Evolutionary conservation across 2,329 filamentous ascomycete species (phyloP), one percentile per base, ranked within the genome.

Genomic region (Graphium sp.): DNA sequence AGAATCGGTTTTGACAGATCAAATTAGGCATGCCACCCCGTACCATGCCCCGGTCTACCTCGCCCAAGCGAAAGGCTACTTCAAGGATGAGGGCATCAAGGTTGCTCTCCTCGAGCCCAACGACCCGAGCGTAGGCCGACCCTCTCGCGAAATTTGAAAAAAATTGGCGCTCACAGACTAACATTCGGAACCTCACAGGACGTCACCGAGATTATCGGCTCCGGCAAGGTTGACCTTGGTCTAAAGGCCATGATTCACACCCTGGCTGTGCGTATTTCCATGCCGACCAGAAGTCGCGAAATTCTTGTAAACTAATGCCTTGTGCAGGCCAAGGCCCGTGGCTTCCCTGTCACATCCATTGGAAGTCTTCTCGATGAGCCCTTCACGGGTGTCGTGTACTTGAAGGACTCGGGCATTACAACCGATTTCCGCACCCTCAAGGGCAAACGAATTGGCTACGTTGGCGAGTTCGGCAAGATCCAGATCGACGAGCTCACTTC

Each of bases 241-340:
- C 82, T 80, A 64, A 84, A 83, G 52, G 77, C 78, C 38, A 83
- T 84, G 77, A 84, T 84, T 39, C 78, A 84, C 45, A 83, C 77
- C 7, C 64, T 84, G 34, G 77, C 76, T 32, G 71, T 74, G 52
- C 36, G 59, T 48, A 19, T 23, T 29, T 21, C 17, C 11, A n/a
- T 9, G 13, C 16, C 8, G 21, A 16, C 9, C 9, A 22, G 7
- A 22, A 3, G 19, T 18, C 7, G 21, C 20, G 16, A 29, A 13
- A 17, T 33, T 27, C 36, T 4, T 27, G 28, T 14, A 34, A 31
- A 29, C 10, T 20, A 8, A 16, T 11, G 7, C n/a, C 5, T 7
- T 28, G 10, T 5, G 8, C 35, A 75, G 69, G 77, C 77, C 46
- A 81, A 82, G 52, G 77, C 78, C 22, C 75, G 77, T 35, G 57